Evolutionary conservation across 139 green algal species (phyloP), one percentile per base, ranked within the genome.

Genomic region (Chlamydomonas asymmetrica): DNA sequence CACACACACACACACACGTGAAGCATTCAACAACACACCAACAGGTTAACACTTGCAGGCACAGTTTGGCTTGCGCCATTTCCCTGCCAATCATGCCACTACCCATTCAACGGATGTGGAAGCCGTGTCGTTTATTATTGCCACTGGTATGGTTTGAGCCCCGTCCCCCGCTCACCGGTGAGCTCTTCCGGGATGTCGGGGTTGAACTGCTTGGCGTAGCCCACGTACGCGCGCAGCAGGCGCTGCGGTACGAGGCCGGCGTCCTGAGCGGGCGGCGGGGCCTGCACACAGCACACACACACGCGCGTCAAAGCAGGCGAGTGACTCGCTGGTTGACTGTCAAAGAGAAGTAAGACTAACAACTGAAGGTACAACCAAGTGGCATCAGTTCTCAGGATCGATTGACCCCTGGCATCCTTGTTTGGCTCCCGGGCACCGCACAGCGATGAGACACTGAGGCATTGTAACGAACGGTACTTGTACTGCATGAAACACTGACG

Each of bases 221-320:
- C 85, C 65, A 99, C 93, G 88, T 98, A 98, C 22, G 88, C 86
- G 20, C 94, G 88, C 68, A 97, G 88, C 63, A 93, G 79, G 27
- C 82, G 66, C 0, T 92, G 77, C 32, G 82, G 65, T 38, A 97
- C 67, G n/a, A 81, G 75, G 8, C 84, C 74, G 34, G 75, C 71
- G 10, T 80, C 72, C 31, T 81, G 38, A 20, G 59, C 62, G 3
- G 66, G 64, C 32, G 62, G 63, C 40, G 71, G 66, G 27, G 57
- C 59, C n/a, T n/a, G 20, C 16, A n/a, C n/a, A n/a, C n/a, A n/a
- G n/a, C 6, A 22, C 6, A 54, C 20, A 43, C 27, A 9, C 13
- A 18, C n/a, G 38, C 5, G 54, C 18, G 41, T 39, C 6, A 41
- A 18, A 20, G 40, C 31, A 38, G 29, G 7, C 37, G 20, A 23